Percentiles rank a stretch among this genome's conserved stretches.
Evolutionary conservation across 306 rosid species (phyloP).

Genomic region (Alnus glutinosa): DNA sequence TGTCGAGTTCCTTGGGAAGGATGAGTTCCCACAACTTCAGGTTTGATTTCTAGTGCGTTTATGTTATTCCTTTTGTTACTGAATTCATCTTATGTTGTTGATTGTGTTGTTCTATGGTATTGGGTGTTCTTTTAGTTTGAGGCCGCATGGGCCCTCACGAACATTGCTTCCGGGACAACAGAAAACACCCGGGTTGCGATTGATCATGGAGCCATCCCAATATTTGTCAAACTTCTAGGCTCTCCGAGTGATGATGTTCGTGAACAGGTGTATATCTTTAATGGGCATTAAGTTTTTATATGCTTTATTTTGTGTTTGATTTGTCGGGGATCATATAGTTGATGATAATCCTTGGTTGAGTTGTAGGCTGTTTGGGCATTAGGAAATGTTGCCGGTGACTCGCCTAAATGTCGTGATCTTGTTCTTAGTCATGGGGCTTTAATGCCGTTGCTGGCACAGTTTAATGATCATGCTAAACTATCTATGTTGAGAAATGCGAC

Average conservation of each 20-base stretch:
- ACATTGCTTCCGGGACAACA: constrained; percentile 91
- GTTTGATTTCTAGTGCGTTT: constrained; percentile 27
- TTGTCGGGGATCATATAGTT: background rate
- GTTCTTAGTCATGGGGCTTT: constrained; percentile 83
- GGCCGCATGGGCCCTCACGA: constrained; percentile 98
- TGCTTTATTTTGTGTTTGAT: background rate
- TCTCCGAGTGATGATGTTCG: constrained; percentile 93
- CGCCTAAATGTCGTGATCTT: constrained; percentile 92
- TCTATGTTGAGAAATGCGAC: constrained; percentile 94
- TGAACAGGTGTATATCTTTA: constrained; percentile 63
- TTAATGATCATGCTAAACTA: constrained; percentile 90
- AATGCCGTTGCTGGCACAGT: constrained; percentile 67
- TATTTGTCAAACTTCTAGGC: constrained; percentile 77
- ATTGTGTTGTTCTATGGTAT: background rate
- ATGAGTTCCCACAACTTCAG: constrained; percentile 91
- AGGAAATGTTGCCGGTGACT: constrained; percentile 96
- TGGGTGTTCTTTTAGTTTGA: constrained; percentile 55
- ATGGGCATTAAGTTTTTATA: background rate
- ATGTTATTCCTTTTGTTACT: background rate
- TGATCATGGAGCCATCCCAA: constrained; percentile 90
- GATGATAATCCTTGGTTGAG: background rate
- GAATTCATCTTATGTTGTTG: constrained; percentile 1
- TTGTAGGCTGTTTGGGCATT: constrained; percentile 91
- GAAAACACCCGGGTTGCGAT: constrained; percentile 88
- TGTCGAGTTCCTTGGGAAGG: constrained; percentile 76